Evolutionary conservation across 257 asterid genomes (phyloP).

Genomic region (Capsicum baccatum): DNA sequence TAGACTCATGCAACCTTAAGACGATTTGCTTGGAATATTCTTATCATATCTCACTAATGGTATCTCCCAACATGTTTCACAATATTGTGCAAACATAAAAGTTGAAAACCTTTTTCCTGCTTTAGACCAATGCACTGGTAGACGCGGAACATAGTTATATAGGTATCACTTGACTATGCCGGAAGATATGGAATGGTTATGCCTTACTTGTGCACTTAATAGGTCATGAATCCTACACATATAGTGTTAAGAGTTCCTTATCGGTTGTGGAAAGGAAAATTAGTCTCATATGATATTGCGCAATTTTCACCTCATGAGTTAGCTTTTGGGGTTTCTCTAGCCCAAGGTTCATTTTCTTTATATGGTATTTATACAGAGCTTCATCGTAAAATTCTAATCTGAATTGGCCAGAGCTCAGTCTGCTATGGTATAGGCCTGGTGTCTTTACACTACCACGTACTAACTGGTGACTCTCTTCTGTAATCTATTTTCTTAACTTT

Average conservation of each 20-base stretch:
- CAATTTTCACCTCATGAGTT: neutral
- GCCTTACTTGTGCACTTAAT: neutral
- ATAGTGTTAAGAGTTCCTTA: neutral
- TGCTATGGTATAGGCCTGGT: neutral
- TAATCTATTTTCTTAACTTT: neutral
- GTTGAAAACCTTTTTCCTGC: neutral
- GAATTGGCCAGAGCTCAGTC: neutral
- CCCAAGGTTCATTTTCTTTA: neutral
- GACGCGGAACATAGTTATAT: neutral
- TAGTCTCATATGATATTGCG: neutral
- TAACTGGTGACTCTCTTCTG: neutral
- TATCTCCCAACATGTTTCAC: neutral
- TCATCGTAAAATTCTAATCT: neutral
- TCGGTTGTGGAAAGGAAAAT: neutral
- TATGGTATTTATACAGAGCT: neutral
- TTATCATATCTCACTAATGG: neutral
- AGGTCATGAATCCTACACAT: slow-evolving; percentile 9
- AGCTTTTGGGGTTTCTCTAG: neutral
- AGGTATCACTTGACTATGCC: neutral
- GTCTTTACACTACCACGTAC: neutral
- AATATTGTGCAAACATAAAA: neutral
- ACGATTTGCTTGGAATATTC: neutral
- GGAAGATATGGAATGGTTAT: neutral
- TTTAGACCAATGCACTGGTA: neutral
- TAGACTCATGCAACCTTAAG: neutral